Conservation (phyloP, 441 rosid species). For the Syzygium malaccense region DNA sequence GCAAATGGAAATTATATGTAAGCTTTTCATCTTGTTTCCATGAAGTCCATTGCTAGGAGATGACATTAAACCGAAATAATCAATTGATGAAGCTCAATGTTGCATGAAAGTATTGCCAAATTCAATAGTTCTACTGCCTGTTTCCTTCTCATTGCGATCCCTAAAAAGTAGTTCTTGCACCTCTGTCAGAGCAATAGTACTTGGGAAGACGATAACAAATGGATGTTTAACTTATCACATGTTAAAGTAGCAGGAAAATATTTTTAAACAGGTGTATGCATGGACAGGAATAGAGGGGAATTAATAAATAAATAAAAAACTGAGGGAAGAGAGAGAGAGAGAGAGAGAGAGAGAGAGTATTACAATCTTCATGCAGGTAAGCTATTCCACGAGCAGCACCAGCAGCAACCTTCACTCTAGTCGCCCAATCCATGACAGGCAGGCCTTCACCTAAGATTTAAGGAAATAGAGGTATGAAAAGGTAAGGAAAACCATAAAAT, state of each 20-base stretch:
- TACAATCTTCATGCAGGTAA: constrained; percentile 18
- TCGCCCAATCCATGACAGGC: constrained; percentile 11
- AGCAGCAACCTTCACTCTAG: constrained; percentile 9
- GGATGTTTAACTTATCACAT: neutral
- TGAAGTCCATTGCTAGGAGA: neutral
- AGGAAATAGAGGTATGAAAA: neutral
- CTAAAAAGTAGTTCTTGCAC: neutral
- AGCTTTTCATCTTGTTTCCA: neutral
- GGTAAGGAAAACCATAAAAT: neutral
- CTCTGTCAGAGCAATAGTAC: neutral
- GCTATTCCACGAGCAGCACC: constrained; percentile 20
- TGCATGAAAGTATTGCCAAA: neutral
- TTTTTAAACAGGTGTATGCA: neutral
- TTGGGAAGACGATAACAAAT: neutral
- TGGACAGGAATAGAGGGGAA: neutral
- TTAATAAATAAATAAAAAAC: neutral
- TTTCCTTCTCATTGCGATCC: neutral
- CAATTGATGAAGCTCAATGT: neutral
- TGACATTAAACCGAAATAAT: neutral
- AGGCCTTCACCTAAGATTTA: neutral
- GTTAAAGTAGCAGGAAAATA: neutral
- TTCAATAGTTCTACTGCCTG: neutral
- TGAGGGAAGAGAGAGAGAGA: neutral
- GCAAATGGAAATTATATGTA: neutral
- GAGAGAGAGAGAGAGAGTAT: neutral